Conservation (phyloP, 2,329 filamentous ascomycete genomes). For the Pestalotiopsis sp. region DNA sequence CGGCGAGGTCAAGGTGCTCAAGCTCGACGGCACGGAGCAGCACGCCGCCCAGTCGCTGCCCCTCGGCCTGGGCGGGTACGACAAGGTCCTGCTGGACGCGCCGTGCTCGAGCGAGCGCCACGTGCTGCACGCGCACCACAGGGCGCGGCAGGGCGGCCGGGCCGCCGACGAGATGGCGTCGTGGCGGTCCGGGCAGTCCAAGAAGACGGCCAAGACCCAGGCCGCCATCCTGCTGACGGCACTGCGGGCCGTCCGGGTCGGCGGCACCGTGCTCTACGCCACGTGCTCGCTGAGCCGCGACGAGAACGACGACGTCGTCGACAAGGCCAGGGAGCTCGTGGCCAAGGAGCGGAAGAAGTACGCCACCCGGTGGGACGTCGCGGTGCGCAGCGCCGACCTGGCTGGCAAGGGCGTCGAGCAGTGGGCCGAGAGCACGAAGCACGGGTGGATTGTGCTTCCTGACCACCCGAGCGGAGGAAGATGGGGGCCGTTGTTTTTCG, state of each 20-base stretch:
- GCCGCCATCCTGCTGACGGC: slow-evolving; percentile 38
- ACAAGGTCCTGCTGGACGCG: slow-evolving; percentile 42
- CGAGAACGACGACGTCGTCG: slow-evolving; percentile 43
- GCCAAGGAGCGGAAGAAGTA: slow-evolving; percentile 39
- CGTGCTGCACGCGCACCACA: slow-evolving; percentile 36
- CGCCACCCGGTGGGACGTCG: slow-evolving; percentile 30
- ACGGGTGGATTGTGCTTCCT: slow-evolving; percentile 41
- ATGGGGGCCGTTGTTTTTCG: slow-evolving; percentile 44
- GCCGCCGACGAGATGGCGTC: slow-evolving; percentile 37
- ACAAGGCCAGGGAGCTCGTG: slow-evolving; percentile 33
- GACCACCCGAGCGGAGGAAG: slow-evolving; percentile 34
- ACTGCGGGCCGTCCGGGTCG: slow-evolving; percentile 33
- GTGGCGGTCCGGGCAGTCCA: slow-evolving; percentile 37
- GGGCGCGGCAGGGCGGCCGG: slow-evolving; percentile 30
- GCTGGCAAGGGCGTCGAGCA: slow-evolving; percentile 19
- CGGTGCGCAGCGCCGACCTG: slow-evolving; percentile 28
- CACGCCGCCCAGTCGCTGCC: slow-evolving; percentile 28
- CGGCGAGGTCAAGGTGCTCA: slow-evolving; percentile 25
- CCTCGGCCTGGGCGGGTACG: slow-evolving; percentile 35
- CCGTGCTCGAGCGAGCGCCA: slow-evolving; percentile 43
- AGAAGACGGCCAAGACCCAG: slow-evolving; percentile 35
- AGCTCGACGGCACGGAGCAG: slow-evolving; percentile 27
- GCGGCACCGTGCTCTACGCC: slow-evolving; percentile 40
- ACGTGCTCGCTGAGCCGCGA: slow-evolving; percentile 40
- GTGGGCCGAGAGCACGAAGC: slow-evolving; percentile 33